Percentiles rank a stretch among this genome's conserved stretches.
phyloP scores from a whole-genome alignment of 306 rosid species.

The Cyclanthera cordifolia region DNA sequence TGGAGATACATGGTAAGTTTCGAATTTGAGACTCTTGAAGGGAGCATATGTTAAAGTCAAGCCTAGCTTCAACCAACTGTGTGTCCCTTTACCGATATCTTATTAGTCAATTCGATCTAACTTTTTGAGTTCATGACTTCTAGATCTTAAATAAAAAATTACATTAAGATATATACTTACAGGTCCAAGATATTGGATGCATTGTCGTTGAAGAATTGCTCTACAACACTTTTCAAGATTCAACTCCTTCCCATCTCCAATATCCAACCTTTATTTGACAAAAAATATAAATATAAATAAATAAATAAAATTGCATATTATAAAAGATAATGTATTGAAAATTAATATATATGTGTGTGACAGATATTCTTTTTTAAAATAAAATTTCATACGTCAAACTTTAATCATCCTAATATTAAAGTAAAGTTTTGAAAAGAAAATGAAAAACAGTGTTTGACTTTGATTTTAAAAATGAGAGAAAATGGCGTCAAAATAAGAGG shows the following conservation, averaged over 20 bases:
- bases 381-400: background rate
- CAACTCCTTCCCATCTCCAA: slow-evolving; percentile 77
- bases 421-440: background rate
- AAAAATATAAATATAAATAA: background rate
- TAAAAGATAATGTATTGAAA: background rate
- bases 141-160: no score
- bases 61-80: no score
- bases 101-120: no score
- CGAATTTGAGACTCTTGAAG: no score
- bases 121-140: no score
- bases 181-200: slow-evolving; percentile 71
- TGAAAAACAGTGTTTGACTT: background rate
- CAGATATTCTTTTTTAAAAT: background rate
- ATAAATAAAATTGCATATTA: background rate
- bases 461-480: background rate
- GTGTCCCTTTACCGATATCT: no score
- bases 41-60: no score
- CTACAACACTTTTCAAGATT: slow-evolving; percentile 50
- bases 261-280: slow-evolving; percentile 60
- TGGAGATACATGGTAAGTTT: no score
- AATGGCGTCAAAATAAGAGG: background rate
- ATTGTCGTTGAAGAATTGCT: slow-evolving; percentile 40
- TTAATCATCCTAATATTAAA: background rate
- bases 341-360: background rate
- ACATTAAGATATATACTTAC: slow-evolving; percentile 32